Evolutionary conservation across 768 basidiomycete species (phyloP), one percentile per base, ranked within the genome.

Genomic region (Neoboletus magnificus): DNA sequence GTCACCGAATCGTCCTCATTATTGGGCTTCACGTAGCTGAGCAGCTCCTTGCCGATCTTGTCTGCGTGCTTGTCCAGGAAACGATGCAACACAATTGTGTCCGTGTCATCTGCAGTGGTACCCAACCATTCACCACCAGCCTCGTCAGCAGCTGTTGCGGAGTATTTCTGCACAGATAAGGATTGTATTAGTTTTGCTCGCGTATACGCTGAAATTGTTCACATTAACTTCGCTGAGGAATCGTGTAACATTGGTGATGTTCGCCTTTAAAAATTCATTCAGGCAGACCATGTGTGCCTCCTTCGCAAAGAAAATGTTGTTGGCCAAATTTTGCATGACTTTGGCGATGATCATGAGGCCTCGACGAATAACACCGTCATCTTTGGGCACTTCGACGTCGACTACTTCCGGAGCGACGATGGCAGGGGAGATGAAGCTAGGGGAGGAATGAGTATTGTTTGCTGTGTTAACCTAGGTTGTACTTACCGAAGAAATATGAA

Each of bases 231-330:
- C 86, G 53, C 82, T 89, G 53, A 94, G 71, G 73, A 88, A 93
- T 37, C 83, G 78, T 3, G 89, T 90, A 29, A 94, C 83, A 40
- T 80, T 83, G 33, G 82, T 75, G 49, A 91, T 88, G 50, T 91
- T 88, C 11, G 75, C 79, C 54, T 77, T 76, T 29, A 92, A 72
- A 73, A 93, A 93, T 13, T 79, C 76, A 67, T 95, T 95, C 54
- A 95, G 69, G 33, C 81, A 77, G 29, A 83, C 83, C 90, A 94
- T 93, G 63, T 92, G 86, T 4, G 84, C 82, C 63, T 96, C 93
- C 69, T 94, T 94, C 12, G 89, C 91, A 62, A 96, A 96, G 65
- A 91, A 85, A 47, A 95, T 87, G 62, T 97, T 96, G 73, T 97
- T 98, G 20, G 93, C 93, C 30, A 97, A 73, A 65, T 92, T 94